Evolutionary conservation across 768 basidiomycete genomes (phyloP).

Genomic region (Lentinula sp.): DNA sequence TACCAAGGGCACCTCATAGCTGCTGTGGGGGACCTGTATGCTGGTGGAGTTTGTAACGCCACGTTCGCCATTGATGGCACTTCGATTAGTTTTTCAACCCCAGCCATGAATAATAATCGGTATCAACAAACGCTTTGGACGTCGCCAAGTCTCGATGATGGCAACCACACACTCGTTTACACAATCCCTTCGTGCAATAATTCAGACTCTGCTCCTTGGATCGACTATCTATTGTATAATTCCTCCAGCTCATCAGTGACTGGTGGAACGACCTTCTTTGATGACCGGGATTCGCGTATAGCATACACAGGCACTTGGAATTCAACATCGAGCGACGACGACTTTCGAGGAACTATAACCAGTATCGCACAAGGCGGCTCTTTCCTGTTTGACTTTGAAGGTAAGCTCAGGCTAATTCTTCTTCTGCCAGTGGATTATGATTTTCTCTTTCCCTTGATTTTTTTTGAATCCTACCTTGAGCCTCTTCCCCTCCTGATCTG

Average conservation of each 20-base stretch:
- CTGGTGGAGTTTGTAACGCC: slow-evolving; percentile 12
- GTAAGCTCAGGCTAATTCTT: slow-evolving; percentile 1
- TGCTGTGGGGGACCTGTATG: slow-evolving; percentile 12
- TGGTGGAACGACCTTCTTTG: slow-evolving; percentile 14
- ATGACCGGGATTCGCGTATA: slow-evolving; percentile 13
- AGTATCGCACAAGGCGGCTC: slow-evolving; percentile 10
- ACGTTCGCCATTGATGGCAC: slow-evolving; percentile 14
- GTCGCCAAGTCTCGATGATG: slow-evolving; percentile 12
- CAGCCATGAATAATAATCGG: neutral
- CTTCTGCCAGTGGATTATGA: neutral
- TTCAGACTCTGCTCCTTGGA: slow-evolving; percentile 11
- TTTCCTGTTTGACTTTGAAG: slow-evolving; percentile 14
- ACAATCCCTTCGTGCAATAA: slow-evolving; percentile 12
- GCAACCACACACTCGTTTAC: slow-evolving; percentile 16
- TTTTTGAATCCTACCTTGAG: neutral
- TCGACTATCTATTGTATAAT: slow-evolving; percentile 18
- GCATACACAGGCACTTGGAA: slow-evolving; percentile 15
- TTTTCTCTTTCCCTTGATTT: neutral
- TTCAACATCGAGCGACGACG: slow-evolving; percentile 6
- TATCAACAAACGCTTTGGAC: slow-evolving; percentile 16
- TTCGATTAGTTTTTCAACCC: slow-evolving; percentile 11
- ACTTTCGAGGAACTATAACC: slow-evolving; percentile 14
- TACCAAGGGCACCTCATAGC: slow-evolving; percentile 13
- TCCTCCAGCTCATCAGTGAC: slow-evolving; percentile 11
- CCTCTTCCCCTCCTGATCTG: too few relatives aligned